These are phyloP conservation scores for Phytophthora constricta DNA, from an alignment of 352 stramenopile genomes.

Conservation along the genomic window DNA sequence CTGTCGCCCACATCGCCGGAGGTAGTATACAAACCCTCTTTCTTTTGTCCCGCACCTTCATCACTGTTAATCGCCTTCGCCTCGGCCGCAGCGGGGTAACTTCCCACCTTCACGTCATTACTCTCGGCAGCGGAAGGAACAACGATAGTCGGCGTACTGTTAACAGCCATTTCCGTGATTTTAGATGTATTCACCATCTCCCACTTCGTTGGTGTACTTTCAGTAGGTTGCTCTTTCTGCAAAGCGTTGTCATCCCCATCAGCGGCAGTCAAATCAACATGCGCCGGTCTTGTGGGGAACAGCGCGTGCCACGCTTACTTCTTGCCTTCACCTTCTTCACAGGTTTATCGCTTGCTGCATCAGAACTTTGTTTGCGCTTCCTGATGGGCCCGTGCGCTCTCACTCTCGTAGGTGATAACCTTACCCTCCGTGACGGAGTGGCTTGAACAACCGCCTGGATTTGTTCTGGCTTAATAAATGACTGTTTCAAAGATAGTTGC, in stretches of 20 bases:
- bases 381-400: slow-evolving; percentile 18
- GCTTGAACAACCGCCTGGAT: slow-evolving; percentile 12
- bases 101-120: background rate
- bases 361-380: slow-evolving; percentile 51
- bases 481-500: slow-evolving; percentile 29
- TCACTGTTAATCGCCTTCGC: background rate
- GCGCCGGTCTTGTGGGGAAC: slow-evolving; percentile 6
- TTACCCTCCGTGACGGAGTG: background rate
- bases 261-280: slow-evolving; percentile 40
- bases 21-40: background rate
- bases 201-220: background rate
- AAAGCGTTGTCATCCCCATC: slow-evolving; percentile 11
- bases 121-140: background rate
- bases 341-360: slow-evolving; percentile 23
- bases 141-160: background rate
- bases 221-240: slow-evolving; percentile 1
- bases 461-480: slow-evolving; percentile 4
- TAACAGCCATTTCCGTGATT: slow-evolving; percentile 3
- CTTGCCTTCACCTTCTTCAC: slow-evolving; percentile 44
- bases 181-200: background rate
- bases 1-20: slow-evolving; percentile 3
- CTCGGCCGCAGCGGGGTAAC: background rate
- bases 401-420: slow-evolving; percentile 18
- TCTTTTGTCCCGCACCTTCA: background rate
- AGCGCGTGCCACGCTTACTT: slow-evolving; percentile 20